A percentile compares a stretch with the other conserved stretches of the same genome.
These are phyloP conservation scores for Plasmodiophora brassicae DNA, from an alignment of 208 protist genomes.

Conservation along the genomic window DNA sequence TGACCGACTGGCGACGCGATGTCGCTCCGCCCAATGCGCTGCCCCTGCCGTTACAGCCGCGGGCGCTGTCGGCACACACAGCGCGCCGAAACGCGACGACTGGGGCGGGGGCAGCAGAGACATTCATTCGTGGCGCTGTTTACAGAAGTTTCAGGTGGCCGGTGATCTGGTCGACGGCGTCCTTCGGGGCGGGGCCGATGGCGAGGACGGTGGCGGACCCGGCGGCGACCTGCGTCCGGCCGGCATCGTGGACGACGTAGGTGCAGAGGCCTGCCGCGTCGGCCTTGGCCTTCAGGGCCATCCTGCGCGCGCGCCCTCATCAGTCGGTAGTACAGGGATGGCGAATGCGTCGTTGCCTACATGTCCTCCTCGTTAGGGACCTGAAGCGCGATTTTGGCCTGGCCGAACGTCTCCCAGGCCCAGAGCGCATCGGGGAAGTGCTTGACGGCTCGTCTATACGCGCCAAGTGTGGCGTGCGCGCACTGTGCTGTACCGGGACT, in stretches of 20 bases:
- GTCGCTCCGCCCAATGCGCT: too few species aligned
- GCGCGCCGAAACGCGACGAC: too few species aligned
- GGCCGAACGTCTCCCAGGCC: conserved; percentile 8
- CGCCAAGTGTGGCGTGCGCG: conserved; percentile 35
- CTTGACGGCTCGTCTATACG: not conserved
- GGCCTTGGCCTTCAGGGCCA: not conserved
- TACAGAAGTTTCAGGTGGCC: conserved; percentile 48
- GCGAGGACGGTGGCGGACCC: conserved; percentile 50
- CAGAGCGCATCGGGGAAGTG: not conserved
- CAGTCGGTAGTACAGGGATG: not conserved
- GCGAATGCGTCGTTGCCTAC: not conserved
- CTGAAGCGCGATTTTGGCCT: conserved; percentile 29
- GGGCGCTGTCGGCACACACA: too few species aligned
- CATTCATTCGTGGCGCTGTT: too few species aligned
- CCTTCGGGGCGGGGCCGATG: conserved; percentile 38
- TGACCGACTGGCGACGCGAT: too few species aligned
- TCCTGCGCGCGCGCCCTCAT: not conserved
- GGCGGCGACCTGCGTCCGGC: conserved; percentile 48
- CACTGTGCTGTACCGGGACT: conserved; percentile 35
- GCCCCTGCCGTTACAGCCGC: too few species aligned
- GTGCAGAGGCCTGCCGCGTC: not conserved
- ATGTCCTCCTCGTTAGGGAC: not conserved
- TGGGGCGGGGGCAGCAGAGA: too few species aligned
- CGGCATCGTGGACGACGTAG: conserved; percentile 44
- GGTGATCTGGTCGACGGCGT: conserved; percentile 38